These are phyloP conservation scores for Cairneyella variabilis DNA, from an alignment of 495 filamentous ascomycete genomes.

Conservation along the genomic window DNA sequence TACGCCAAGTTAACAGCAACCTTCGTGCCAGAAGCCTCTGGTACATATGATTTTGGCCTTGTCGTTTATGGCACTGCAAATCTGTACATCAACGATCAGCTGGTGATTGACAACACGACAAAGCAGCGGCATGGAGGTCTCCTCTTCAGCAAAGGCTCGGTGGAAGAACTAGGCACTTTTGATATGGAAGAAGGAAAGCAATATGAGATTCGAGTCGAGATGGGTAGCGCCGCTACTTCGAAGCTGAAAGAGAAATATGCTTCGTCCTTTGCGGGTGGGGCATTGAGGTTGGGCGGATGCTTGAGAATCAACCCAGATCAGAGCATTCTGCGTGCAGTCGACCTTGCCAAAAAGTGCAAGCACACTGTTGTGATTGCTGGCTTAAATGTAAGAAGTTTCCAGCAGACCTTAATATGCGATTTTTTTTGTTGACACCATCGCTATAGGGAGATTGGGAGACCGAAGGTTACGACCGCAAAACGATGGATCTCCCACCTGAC, in stretches of 20 bases:
- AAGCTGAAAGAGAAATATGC: constrained; percentile 40
- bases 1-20: constrained; percentile 58
- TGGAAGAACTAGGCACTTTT: constrained; percentile 53
- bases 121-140: constrained; percentile 54
- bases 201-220: constrained; percentile 57
- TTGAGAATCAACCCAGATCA: constrained; percentile 50
- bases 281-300: constrained; percentile 57
- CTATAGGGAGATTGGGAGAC: too few relatives aligned
- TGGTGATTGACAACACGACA: constrained; percentile 63
- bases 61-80: constrained; percentile 62
- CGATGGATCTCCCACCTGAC: constrained; percentile 63
- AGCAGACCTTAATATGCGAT: too few relatives aligned
- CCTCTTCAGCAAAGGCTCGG: constrained; percentile 56
- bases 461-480: constrained; percentile 65
- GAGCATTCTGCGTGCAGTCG: constrained; percentile 57
- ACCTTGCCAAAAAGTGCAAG: constrained; percentile 55
- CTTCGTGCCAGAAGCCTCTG: constrained; percentile 49
- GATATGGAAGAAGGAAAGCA: constrained; percentile 51
- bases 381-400: too few relatives aligned
- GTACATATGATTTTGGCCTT: constrained; percentile 51
- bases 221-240: constrained; percentile 62
- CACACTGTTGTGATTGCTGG: constrained; percentile 65
- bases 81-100: constrained; percentile 59
- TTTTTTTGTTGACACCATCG: too few relatives aligned
- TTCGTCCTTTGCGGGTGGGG: constrained; percentile 55